These are phyloP conservation scores for Penicillium ucsense DNA, from an alignment of 495 filamentous ascomycete genomes.

Conservation along the genomic window DNA sequence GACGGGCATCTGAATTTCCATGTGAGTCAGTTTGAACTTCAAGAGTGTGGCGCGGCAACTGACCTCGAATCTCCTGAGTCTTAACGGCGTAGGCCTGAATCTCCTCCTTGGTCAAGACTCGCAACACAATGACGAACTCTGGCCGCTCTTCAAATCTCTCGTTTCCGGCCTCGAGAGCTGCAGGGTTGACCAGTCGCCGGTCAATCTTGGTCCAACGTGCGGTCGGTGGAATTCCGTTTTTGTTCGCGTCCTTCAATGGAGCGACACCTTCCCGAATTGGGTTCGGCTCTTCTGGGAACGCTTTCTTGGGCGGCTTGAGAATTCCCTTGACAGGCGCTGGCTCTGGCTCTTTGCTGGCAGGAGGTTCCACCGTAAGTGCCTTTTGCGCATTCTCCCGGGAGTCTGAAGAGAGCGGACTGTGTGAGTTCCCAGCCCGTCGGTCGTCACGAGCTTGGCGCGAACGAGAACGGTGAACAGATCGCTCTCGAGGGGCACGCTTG, in stretches of 20 bases:
- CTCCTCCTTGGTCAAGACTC: slow-evolving; percentile 71
- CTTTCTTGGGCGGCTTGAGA: slow-evolving; percentile 58
- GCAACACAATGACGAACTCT: slow-evolving; percentile 76
- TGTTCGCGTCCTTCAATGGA: slow-evolving; percentile 68
- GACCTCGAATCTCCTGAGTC: slow-evolving; percentile 71
- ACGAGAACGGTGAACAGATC: slow-evolving; percentile 17
- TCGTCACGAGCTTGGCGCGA: slow-evolving; percentile 14
- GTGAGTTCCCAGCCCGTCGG: slow-evolving; percentile 3
- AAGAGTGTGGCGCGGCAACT: not conserved
- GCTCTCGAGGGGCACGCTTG: slow-evolving; percentile 9
- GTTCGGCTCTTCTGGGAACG: slow-evolving; percentile 71
- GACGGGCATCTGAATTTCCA: slow-evolving; percentile 19
- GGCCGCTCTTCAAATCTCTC: slow-evolving; percentile 74
- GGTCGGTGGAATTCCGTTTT: slow-evolving; percentile 63
- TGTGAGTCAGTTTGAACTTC: slow-evolving; percentile 4
- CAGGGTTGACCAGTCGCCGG: slow-evolving; percentile 72
- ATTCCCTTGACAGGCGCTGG: slow-evolving; percentile 52
- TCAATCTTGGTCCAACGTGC: slow-evolving; percentile 88
- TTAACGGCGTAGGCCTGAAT: slow-evolving; percentile 69
- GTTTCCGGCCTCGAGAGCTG: slow-evolving; percentile 62
- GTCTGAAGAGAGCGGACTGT: slow-evolving; percentile 6
- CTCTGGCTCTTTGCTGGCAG: slow-evolving; percentile 26
- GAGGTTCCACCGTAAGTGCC: slow-evolving; percentile 20
- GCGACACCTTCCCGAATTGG: slow-evolving; percentile 82
- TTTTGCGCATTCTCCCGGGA: slow-evolving; percentile 19